Percentiles rank a stretch among this genome's conserved stretches.
These are phyloP conservation scores for Pyrenophora seminiperda DNA, from an alignment of 2,329 filamentous ascomycete species.

Conservation along the genomic window DNA sequence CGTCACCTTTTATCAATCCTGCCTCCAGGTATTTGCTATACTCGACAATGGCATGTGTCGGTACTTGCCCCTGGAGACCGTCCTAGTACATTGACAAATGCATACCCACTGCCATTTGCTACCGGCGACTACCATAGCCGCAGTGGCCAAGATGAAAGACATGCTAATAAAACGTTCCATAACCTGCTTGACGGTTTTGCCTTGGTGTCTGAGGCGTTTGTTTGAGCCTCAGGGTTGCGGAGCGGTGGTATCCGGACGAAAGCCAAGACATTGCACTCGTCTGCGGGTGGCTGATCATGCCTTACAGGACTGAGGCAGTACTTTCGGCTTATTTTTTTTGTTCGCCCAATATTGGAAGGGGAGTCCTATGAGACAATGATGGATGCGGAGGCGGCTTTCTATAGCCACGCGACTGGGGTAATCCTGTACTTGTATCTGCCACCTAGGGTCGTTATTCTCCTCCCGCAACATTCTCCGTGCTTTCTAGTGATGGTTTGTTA, in stretches of 20 bases:
- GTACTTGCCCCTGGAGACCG: conserved; percentile 23
- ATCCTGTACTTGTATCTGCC: neutral
- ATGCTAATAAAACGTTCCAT: conserved; percentile 34
- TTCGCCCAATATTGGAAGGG: conserved; percentile 1
- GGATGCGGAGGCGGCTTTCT: neutral
- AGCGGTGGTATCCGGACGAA: conserved; percentile 16
- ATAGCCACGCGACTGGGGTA: neutral
- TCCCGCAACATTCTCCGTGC: neutral
- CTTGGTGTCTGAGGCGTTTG: conserved; percentile 23
- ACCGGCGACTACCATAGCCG: conserved; percentile 27
- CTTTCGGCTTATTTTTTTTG: conserved; percentile 9
- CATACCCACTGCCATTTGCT: conserved; percentile 17
- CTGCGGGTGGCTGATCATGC: conserved; percentile 18
- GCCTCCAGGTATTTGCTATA: neutral
- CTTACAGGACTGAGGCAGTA: conserved; percentile 6
- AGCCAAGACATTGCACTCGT: conserved; percentile 22
- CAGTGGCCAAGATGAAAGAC: conserved; percentile 32
- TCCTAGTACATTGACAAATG: conserved; percentile 16
- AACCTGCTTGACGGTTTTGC: conserved; percentile 30
- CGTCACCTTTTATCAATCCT: conserved; percentile 36
- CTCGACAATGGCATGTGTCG: conserved; percentile 11
- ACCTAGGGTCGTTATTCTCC: neutral
- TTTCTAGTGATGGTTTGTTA: neutral
- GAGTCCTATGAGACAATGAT: conserved; percentile 11
- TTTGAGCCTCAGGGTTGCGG: conserved; percentile 27